Conservation (phyloP, 2,329 filamentous ascomycete genomes). For the Venturia carpophila region DNA sequence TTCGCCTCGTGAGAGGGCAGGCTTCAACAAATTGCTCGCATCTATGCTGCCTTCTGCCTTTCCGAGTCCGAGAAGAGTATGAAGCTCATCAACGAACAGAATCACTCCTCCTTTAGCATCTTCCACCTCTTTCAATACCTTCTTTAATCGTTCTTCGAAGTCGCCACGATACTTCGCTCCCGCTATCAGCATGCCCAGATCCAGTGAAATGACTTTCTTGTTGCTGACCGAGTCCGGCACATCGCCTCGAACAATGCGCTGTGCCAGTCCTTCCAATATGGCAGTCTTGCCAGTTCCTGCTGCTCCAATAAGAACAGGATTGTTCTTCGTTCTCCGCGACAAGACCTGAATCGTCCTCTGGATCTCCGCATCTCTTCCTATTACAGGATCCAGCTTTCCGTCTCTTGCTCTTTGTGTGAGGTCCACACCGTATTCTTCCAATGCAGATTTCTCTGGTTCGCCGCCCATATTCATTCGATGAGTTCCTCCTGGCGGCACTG, state of each 20-base stretch:
- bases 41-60: slow-evolving; percentile 96
- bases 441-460: slow-evolving; percentile 69
- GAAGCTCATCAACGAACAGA: slow-evolving; percentile 89
- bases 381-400: slow-evolving; percentile 91
- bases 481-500: slow-evolving; percentile 83
- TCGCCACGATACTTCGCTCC: slow-evolving; percentile 94
- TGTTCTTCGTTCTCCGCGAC: slow-evolving; percentile 89
- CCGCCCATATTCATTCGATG: slow-evolving; percentile 86
- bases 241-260: slow-evolving; percentile 84
- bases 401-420: slow-evolving; percentile 76
- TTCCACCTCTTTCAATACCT: slow-evolving; percentile 83
- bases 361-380: slow-evolving; percentile 85
- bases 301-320: slow-evolving; percentile 85
- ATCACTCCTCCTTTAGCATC: slow-evolving; percentile 85
- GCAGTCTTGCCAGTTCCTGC: slow-evolving; percentile 93
- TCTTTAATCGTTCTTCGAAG: slow-evolving; percentile 89
- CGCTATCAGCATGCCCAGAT: slow-evolving; percentile 87
- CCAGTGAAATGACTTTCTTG: slow-evolving; percentile 78
- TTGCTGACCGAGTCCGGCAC: slow-evolving; percentile 95
- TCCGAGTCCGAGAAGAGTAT: slow-evolving; percentile 82
- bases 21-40: slow-evolving; percentile 89
- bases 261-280: slow-evolving; percentile 80
- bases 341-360: slow-evolving; percentile 91
- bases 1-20: slow-evolving; percentile 83
- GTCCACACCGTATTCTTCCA: slow-evolving; percentile 88